Percentiles rank a stretch among this genome's conserved stretches.
Conservation (phyloP, 2,329 filamentous ascomycete species). For the Coniella vitis region DNA sequence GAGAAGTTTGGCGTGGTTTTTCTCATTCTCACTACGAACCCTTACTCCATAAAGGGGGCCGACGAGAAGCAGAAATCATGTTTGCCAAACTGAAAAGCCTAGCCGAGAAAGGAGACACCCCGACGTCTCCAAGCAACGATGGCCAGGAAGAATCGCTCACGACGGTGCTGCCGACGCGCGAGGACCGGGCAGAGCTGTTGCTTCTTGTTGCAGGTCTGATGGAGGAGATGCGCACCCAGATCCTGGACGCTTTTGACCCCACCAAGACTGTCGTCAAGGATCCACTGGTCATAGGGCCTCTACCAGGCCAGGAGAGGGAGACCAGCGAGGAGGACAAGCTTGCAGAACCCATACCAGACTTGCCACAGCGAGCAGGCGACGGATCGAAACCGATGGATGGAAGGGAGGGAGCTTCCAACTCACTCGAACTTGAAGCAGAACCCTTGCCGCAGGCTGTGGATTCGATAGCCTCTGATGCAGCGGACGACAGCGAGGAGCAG, state of each 20-base stretch:
- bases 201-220: constrained; percentile 16
- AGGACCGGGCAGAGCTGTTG: constrained; percentile 17
- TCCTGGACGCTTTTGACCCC: constrained; percentile 16
- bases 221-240: constrained; percentile 16
- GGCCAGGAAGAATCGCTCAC: constrained; percentile 15
- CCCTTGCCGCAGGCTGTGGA: too few relatives aligned
- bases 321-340: not conserved
- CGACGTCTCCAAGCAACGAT: not conserved
- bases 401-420: too few relatives aligned
- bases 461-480: too few relatives aligned
- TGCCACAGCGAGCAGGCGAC: not conserved
- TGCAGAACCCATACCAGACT: not conserved
- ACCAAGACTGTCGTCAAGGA: constrained; percentile 6
- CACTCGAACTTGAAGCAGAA: too few relatives aligned
- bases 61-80: constrained; percentile 2
- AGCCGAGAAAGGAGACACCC: constrained; percentile 6
- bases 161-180: constrained; percentile 17
- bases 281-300: constrained; percentile 4
- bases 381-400: too few relatives aligned
- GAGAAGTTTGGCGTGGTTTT: too few relatives aligned
- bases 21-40: not conserved
- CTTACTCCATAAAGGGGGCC: too few relatives aligned
- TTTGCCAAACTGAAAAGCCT: constrained; percentile 14
- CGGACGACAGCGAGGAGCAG: not conserved
- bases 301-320: not conserved